Percentiles rank a stretch among this genome's conserved stretches.
These are phyloP conservation scores for Pichia insulana DNA, from an alignment of 805 yeast species.

Conservation along the genomic window DNA sequence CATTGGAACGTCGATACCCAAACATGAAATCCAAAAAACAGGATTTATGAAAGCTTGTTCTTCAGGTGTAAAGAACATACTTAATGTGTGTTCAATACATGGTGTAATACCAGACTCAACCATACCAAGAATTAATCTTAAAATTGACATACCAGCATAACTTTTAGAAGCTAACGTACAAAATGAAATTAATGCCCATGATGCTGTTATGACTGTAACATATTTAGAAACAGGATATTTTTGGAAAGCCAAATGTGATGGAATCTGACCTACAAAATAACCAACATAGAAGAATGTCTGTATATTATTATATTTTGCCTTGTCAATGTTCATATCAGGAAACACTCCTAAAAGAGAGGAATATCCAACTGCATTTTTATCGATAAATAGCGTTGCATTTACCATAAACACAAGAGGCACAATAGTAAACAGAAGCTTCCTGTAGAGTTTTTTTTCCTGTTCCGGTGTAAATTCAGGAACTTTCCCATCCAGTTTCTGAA, in stretches of 20 bases:
- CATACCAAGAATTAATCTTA: conserved; percentile 31
- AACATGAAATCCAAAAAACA: conserved; percentile 29
- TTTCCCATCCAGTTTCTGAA: conserved; percentile 8
- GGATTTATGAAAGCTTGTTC: conserved; percentile 33
- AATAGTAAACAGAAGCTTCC: conserved; percentile 33
- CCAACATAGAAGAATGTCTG: conserved; percentile 41
- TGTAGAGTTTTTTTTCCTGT: conserved; percentile 31
- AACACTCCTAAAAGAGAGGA: conserved; percentile 39
- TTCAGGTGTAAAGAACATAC: conserved; percentile 38
- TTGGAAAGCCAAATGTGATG: conserved; percentile 36
- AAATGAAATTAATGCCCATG: conserved; percentile 29
- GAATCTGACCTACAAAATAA: conserved; percentile 38
- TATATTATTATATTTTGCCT: conserved; percentile 35
- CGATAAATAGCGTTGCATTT: conserved; percentile 38
- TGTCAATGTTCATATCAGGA: conserved; percentile 36
- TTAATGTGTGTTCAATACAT: conserved; percentile 36
- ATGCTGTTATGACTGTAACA: conserved; percentile 21
- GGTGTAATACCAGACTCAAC: conserved; percentile 34
- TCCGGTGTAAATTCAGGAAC: conserved; percentile 35
- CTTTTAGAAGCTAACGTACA: conserved; percentile 36
- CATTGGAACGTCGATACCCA: conserved; percentile 35
- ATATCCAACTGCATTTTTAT: conserved; percentile 42
- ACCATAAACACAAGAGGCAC: conserved; percentile 30
- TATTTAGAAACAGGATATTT: conserved; percentile 26
- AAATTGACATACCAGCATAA: conserved; percentile 37